Conservation (phyloP, 1,139 yeast genomes). For the Geotrichum carabidarum region DNA sequence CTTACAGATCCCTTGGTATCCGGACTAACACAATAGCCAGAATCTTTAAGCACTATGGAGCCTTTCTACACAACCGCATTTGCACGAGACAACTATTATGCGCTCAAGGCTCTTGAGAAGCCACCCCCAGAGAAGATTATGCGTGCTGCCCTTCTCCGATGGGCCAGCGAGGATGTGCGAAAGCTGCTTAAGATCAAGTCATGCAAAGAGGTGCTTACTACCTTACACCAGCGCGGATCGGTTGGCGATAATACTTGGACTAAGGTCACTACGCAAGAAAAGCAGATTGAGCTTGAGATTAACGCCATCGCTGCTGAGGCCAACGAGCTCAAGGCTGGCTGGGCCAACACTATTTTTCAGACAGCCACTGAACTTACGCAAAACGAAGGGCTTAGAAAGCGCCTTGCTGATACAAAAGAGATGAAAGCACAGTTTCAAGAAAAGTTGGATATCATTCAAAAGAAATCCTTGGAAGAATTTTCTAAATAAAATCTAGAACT, state of each 20-base stretch:
- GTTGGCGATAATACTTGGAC: conserved; percentile 86
- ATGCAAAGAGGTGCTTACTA: conserved; percentile 59
- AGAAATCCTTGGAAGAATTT: conserved; percentile 14
- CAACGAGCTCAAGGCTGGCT: conserved; percentile 65
- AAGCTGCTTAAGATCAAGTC: conserved; percentile 69
- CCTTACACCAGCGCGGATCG: conserved; percentile 78
- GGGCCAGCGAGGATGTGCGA: conserved; percentile 70
- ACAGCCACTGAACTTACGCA: conserved; percentile 85
- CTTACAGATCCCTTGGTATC: neutral
- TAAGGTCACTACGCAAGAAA: conserved; percentile 70
- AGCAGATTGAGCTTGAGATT: conserved; percentile 74
- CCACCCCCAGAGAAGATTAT: conserved; percentile 75
- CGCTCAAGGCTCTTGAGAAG: conserved; percentile 50
- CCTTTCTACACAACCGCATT: conserved; percentile 17
- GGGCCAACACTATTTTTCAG: conserved; percentile 73
- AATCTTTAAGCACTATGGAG: conserved; percentile 5
- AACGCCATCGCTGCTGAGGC: conserved; percentile 76
- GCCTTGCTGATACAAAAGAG: conserved; percentile 57
- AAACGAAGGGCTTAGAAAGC: conserved; percentile 83
- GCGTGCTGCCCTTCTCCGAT: conserved; percentile 74
- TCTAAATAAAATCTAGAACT: conserved; percentile 5
- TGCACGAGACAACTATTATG: conserved; percentile 58
- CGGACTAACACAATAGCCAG: neutral
- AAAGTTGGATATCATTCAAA: conserved; percentile 15
- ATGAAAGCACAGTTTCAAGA: conserved; percentile 30